A percentile compares a stretch with the other conserved stretches of the same genome.
Conservation (phyloP, 2,329 filamentous ascomycete genomes). For the Calonectria henricotiae region DNA sequence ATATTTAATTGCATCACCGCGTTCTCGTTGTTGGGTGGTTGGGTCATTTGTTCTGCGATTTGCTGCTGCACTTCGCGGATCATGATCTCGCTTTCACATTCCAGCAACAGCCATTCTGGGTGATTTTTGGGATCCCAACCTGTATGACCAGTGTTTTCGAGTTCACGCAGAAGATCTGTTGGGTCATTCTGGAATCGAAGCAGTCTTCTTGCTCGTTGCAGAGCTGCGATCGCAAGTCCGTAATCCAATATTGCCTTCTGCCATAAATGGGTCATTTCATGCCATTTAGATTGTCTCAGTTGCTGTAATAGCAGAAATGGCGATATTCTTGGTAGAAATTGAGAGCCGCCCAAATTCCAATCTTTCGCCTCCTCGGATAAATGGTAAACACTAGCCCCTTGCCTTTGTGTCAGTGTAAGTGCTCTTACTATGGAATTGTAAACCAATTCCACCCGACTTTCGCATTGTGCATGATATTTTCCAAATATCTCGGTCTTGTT, state of each 20-base stretch:
- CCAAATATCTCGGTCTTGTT: neutral
- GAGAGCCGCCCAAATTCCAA: constrained; percentile 6
- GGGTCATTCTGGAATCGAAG: constrained; percentile 47
- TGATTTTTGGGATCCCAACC: constrained; percentile 69
- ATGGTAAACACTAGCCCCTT: neutral
- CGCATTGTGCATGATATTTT: constrained; percentile 26
- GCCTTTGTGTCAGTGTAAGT: neutral
- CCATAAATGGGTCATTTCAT: constrained; percentile 55
- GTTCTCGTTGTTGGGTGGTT: constrained; percentile 61
- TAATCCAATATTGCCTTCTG: constrained; percentile 59
- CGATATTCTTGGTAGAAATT: constrained; percentile 52
- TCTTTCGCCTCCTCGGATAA: neutral
- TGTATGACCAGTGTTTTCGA: constrained; percentile 68
- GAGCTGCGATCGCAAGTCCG: constrained; percentile 58
- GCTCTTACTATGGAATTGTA: constrained; percentile 15
- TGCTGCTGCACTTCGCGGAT: constrained; percentile 74
- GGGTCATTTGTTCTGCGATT: constrained; percentile 73
- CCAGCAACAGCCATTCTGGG: constrained; percentile 76
- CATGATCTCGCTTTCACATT: constrained; percentile 75
- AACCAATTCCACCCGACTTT: neutral
- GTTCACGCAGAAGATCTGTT: constrained; percentile 60
- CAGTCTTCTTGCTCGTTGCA: constrained; percentile 64
- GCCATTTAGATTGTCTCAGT: constrained; percentile 53
- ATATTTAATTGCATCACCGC: constrained; percentile 79
- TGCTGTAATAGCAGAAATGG: constrained; percentile 57